Percentiles rank a stretch among this genome's conserved stretches.
Conservation (phyloP, 805 yeast genomes). For the Ogataea paraovalis region DNA sequence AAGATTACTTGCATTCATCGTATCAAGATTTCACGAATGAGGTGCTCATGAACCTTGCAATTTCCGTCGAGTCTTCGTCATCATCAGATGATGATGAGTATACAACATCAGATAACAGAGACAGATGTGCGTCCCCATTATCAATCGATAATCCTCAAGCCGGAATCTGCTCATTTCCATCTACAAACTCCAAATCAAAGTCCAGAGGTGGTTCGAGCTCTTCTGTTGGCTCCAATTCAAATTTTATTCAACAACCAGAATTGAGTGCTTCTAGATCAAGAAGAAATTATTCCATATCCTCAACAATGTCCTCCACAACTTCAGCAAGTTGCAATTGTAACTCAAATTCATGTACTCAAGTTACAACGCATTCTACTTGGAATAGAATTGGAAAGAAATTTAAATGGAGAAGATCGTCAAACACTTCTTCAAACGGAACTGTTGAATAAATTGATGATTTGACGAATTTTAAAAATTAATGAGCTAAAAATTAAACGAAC, state of each 20-base stretch:
- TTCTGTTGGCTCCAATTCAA: background rate
- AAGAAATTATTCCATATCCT: conserved; percentile 8
- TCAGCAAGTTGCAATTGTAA: background rate
- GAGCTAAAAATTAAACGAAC: background rate
- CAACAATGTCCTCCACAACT: conserved; percentile 4
- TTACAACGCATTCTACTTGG: conserved; percentile 16
- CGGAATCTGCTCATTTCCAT: background rate
- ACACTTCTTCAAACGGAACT: conserved; percentile 12
- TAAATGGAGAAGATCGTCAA: conserved; percentile 31
- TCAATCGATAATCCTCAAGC: conserved; percentile 3
- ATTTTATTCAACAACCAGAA: background rate
- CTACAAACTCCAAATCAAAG: background rate
- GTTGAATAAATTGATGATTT: conserved; percentile 3
- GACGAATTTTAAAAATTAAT: background rate
- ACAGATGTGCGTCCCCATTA: conserved; percentile 11
- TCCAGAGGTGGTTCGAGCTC: background rate
- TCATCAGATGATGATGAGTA: conserved; percentile 11
- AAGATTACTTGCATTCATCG: conserved; percentile 25
- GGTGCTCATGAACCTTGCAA: conserved; percentile 7
- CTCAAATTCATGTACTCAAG: background rate
- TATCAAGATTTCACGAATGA: conserved; percentile 30
- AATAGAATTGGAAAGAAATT: conserved; percentile 26
- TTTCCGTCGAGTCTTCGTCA: conserved; percentile 7
- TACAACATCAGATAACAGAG: conserved; percentile 1
- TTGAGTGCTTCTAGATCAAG: conserved; percentile 1